Evolutionary conservation across 2,329 filamentous ascomycete genomes (phyloP).

Genomic region (Ilyonectria sp.): DNA sequence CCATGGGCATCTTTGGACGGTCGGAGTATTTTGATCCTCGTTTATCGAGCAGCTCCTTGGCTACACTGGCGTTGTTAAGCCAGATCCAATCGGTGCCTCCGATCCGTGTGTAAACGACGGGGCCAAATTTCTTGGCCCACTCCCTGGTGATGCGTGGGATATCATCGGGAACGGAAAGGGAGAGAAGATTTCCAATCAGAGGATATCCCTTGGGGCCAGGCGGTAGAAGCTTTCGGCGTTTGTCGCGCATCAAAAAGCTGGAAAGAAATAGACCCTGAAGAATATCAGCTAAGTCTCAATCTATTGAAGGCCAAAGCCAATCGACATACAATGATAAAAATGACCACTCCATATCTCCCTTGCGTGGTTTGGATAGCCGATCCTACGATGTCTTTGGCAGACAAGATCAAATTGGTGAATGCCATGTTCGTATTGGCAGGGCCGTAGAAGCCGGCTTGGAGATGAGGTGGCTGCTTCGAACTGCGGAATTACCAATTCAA

Average conservation of each 20-base stretch:
- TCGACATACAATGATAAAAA: neutral
- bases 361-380: neutral
- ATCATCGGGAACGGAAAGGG: neutral
- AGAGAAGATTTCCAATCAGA: slow-evolving; percentile 10
- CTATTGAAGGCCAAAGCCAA: neutral
- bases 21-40: slow-evolving; percentile 32
- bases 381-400: neutral
- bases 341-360: neutral
- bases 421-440: neutral
- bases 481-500: neutral
- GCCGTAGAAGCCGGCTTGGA: neutral
- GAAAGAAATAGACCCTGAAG: neutral
- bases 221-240: slow-evolving; percentile 4
- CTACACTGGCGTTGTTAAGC: slow-evolving; percentile 25
- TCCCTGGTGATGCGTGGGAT: slow-evolving; percentile 2
- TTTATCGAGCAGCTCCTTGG: slow-evolving; percentile 37
- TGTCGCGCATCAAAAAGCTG: slow-evolving; percentile 6
- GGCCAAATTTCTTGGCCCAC: slow-evolving; percentile 9
- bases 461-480: neutral
- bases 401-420: neutral
- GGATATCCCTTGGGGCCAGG: slow-evolving; percentile 18
- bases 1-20: slow-evolving; percentile 29
- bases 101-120: slow-evolving; percentile 25
- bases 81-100: slow-evolving; percentile 35
- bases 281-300: neutral